Evolutionary conservation across 345 rosid genomes (phyloP), one percentile per base, ranked within the genome.

Genomic region (Gossypium sturtianum): DNA sequence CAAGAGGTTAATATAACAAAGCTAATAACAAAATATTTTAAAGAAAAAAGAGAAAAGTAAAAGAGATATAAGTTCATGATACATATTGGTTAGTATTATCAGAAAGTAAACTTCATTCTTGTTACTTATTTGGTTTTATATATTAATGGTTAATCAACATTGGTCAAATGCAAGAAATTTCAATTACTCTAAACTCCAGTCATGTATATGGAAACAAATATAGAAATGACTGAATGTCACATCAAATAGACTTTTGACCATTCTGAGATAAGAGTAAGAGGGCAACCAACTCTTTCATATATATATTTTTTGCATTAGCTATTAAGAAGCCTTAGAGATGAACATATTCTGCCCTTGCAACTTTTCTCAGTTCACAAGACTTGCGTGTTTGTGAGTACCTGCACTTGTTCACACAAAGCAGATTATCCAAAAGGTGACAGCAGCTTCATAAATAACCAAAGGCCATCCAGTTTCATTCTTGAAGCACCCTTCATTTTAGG

Each of bases 401-500:
- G 9, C 20, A 53, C 20, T n/a, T 53, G 11, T 34, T 7, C 20
- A 6, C n/a, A 2, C 22, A 15, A 62, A 29, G 66, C 66, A 29
- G 12, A 1, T 29, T 62, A 34, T 34, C 45, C 45, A 4, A 62
- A 62, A 45, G n/a, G 66, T 62, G 66, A 29, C 66, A 1, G 29
- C 66, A 34, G 67, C 67, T 34, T 34, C 41, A 34, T 34, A 34
- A 34, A 34, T 34, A 34, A 19, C 6, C 13, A 63, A 63, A 38
- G 7, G 47, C 67, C 68, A 41, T 63, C 68, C 69, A 41, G 1
- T 64, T 64, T 64, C 69, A 64, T 41, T 43, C 27, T 64, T 64
- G 17, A 38, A 64, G 49, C 25, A 64, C 23, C 48, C n/a, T 17
- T n/a, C 12, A 19, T n/a, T 43, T 41, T 49, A 9, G 43, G 69